Conservation (phyloP, 1,284 basidiomycete genomes). For the Marasmius fiardii region DNA sequence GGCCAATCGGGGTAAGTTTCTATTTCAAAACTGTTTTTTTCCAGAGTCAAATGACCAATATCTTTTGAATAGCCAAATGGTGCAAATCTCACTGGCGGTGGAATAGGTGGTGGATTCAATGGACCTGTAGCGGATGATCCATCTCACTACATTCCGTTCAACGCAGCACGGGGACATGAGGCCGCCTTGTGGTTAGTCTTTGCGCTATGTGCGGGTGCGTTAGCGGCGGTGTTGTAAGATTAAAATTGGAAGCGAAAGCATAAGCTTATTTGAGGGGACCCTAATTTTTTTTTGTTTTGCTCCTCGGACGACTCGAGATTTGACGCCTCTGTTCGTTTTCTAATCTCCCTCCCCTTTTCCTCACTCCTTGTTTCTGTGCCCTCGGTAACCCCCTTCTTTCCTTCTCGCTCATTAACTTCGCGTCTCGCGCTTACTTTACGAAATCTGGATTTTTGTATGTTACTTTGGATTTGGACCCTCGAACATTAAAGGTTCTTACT, state of each 20-base stretch:
- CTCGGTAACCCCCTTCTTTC: neutral
- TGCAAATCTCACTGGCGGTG: conserved; percentile 64
- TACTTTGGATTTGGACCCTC: too few species aligned
- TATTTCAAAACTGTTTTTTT: conserved; percentile 5
- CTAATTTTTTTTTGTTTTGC: neutral
- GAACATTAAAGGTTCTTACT: too few species aligned
- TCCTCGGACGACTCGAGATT: neutral
- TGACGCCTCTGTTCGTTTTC: neutral
- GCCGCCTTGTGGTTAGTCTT: neutral
- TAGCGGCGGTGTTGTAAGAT: neutral
- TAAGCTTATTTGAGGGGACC: neutral
- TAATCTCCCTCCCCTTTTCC: neutral
- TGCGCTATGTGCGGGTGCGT: neutral
- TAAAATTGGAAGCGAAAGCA: too few species aligned
- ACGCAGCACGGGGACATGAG: conserved; percentile 28
- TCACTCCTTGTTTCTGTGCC: neutral
- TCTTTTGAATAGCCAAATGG: conserved; percentile 53
- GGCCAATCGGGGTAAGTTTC: conserved; percentile 61
- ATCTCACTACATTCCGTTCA: conserved; percentile 48
- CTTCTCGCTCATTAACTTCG: too few species aligned
- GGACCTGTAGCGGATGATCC: conserved; percentile 22
- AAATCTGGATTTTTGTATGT: too few species aligned
- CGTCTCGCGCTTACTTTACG: too few species aligned
- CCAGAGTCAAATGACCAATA: conserved; percentile 1
- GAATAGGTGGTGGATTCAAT: conserved; percentile 33